Percentiles rank a stretch among this genome's conserved stretches.
phyloP scores from a whole-genome alignment of 306 rosid species.

The Malus orientalis region DNA sequence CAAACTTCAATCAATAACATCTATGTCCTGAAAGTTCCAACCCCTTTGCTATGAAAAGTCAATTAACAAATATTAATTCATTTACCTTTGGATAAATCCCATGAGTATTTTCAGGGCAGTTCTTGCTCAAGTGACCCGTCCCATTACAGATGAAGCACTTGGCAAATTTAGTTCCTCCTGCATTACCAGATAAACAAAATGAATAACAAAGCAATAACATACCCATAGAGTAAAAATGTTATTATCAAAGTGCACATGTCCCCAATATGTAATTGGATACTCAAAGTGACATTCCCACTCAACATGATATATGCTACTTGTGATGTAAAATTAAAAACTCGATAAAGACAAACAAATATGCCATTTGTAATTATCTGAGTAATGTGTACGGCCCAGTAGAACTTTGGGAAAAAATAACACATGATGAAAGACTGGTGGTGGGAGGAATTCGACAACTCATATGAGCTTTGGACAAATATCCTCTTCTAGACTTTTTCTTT shows the following conservation, averaged over 20 bases:
- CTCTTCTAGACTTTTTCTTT: neutral
- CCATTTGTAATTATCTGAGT: neutral
- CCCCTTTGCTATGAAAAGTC: neutral
- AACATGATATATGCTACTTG: neutral
- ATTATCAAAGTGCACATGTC: neutral
- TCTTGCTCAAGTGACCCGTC: conserved; percentile 82
- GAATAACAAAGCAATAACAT: neutral
- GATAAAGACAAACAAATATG: neutral
- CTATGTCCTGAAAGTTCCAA: no score
- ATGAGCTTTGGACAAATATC: neutral
- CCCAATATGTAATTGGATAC: neutral
- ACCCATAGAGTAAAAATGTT: neutral
- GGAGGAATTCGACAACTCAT: no score
- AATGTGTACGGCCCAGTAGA: no score
- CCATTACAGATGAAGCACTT: conserved; percentile 78
- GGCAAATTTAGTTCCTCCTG: conserved; percentile 91
- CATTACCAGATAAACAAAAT: conserved; percentile 22
- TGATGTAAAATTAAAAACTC: neutral
- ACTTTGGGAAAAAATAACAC: no score
- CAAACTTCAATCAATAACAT: neutral
- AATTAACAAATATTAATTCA: neutral
- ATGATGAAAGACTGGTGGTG: no score
- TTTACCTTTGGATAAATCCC: conserved; percentile 95
- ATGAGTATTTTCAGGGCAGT: conserved; percentile 76
- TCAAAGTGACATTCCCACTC: neutral